phyloP scores from a whole-genome alignment of 208 protist species.

The Giardia duodenalis region DNA sequence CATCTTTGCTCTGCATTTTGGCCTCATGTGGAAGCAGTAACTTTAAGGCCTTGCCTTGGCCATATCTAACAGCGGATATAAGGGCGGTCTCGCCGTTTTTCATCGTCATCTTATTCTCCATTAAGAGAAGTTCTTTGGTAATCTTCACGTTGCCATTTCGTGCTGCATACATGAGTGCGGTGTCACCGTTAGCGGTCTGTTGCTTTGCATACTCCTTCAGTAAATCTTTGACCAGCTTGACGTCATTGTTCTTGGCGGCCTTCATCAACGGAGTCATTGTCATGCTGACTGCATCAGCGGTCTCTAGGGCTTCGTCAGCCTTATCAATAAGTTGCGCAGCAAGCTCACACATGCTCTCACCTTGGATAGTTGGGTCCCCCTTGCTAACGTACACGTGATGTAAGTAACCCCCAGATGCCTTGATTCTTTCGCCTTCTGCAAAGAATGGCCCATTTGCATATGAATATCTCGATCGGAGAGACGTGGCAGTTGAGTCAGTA shows the following conservation, averaged over 20 bases:
- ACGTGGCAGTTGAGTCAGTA: no score
- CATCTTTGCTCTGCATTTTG: not conserved
- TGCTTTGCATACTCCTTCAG: not conserved
- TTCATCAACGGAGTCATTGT: not conserved
- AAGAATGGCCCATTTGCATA: no score
- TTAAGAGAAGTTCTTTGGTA: not conserved
- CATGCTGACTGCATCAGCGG: no score
- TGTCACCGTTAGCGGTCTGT: not conserved
- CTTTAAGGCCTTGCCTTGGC: not conserved
- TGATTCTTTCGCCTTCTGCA: no score
- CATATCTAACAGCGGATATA: not conserved
- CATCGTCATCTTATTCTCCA: not conserved
- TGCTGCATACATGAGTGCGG: not conserved
- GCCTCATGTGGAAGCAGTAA: not conserved
- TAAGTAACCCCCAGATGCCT: no score
- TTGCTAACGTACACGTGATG: no score
- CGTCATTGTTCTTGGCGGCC: not conserved
- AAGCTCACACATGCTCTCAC: no score
- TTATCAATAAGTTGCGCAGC: no score
- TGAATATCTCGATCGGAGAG: no score
- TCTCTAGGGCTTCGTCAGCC: no score
- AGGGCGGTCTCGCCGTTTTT: not conserved
- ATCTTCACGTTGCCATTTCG: not conserved
- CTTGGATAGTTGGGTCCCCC: no score
- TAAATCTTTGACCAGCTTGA: not conserved